These are phyloP conservation scores for Sclerotinia trifoliorum DNA, from an alignment of 2,329 filamentous ascomycete genomes.

Conservation along the genomic window DNA sequence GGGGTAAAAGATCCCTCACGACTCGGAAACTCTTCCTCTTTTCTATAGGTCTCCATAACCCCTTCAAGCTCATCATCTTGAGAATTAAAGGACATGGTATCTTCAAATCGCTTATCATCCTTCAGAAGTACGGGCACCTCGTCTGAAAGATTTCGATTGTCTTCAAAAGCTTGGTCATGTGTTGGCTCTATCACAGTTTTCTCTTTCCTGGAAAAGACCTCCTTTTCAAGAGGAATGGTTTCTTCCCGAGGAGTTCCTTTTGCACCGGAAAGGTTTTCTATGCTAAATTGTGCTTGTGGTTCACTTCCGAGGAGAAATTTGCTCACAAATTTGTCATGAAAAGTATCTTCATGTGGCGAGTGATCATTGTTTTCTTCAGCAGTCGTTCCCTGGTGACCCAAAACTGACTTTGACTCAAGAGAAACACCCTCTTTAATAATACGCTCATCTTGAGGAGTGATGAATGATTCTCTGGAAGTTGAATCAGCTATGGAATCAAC, in stretches of 20 bases:
- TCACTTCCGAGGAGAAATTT: not conserved
- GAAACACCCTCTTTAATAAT: too few relatives aligned
- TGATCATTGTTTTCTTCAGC: not conserved
- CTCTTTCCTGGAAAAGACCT: too few relatives aligned
- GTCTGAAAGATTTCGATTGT: not conserved
- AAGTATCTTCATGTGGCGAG: not conserved
- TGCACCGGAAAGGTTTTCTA: not conserved
- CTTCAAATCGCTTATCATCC: not conserved
- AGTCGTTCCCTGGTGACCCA: not conserved
- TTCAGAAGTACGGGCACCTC: not conserved
- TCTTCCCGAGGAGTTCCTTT: not conserved
- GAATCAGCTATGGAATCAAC: not conserved
- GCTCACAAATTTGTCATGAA: not conserved
- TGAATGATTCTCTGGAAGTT: not conserved
- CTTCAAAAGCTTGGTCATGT: not conserved
- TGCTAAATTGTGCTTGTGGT: not conserved
- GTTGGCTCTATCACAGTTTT: not conserved
- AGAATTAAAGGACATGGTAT: not conserved
- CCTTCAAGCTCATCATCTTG: not conserved
- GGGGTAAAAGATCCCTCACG: not conserved
- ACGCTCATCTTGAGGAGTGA: not conserved
- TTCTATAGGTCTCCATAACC: not conserved
- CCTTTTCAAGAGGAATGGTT: not conserved
- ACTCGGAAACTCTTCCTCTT: not conserved
- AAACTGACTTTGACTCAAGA: not conserved